These are phyloP conservation scores for Coemansia sp. DNA, from an alignment of 192 early-diverging fungal species.

Conservation along the genomic window DNA sequence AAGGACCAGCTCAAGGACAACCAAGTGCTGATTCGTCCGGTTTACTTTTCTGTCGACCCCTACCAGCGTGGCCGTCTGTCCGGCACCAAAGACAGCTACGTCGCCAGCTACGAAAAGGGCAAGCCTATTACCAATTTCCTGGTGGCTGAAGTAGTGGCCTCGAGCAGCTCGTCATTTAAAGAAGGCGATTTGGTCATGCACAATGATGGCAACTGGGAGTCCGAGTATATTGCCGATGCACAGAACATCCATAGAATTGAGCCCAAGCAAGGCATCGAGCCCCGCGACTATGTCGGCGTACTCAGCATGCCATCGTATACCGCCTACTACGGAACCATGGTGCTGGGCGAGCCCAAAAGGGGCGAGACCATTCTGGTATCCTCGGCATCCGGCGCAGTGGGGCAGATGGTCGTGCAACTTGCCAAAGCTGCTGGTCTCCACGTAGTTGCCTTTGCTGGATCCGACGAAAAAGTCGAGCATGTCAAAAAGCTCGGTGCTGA, in stretches of 20 bases:
- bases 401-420: slow-evolving; percentile 74
- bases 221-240: slow-evolving; percentile 53
- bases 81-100: slow-evolving; percentile 56
- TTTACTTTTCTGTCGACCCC: slow-evolving; percentile 71
- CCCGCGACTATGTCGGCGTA: slow-evolving; percentile 39
- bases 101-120: slow-evolving; percentile 51
- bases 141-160: slow-evolving; percentile 66
- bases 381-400: slow-evolving; percentile 77
- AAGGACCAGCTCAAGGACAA: slow-evolving; percentile 21
- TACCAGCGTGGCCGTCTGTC: slow-evolving; percentile 62
- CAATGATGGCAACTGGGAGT: slow-evolving; percentile 56
- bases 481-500: slow-evolving; percentile 74
- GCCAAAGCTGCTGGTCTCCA: slow-evolving; percentile 67
- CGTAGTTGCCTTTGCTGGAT: slow-evolving; percentile 82
- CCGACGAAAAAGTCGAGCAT: slow-evolving; percentile 76
- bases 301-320: slow-evolving; percentile 80
- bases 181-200: slow-evolving; percentile 65
- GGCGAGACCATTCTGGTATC: slow-evolving; percentile 83
- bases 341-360: slow-evolving; percentile 64
- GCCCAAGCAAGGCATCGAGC: slow-evolving; percentile 2
- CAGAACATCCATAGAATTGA: slow-evolving; percentile 12
- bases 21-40: slow-evolving; percentile 56
- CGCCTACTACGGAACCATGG: slow-evolving; percentile 60
- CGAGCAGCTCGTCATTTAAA: slow-evolving; percentile 55
- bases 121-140: slow-evolving; percentile 28